These are phyloP conservation scores for Tetradesmus obliquus DNA, from an alignment of 139 green algal genomes.

Conservation along the genomic window DNA sequence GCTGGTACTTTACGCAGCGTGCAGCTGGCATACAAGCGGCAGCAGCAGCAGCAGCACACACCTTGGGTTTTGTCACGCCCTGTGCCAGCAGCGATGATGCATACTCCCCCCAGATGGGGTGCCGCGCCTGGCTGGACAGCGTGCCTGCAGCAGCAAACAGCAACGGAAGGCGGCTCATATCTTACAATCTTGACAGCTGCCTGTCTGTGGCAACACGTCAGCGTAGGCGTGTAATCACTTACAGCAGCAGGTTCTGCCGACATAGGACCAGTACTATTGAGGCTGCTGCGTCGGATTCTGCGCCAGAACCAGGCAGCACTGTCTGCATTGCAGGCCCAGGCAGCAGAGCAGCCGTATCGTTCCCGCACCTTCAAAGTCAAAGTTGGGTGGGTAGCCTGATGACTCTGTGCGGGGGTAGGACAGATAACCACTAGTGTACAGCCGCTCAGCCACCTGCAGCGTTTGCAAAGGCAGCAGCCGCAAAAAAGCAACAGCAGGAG, in stretches of 20 bases:
- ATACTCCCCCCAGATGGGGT: constrained; percentile 89
- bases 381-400: constrained; percentile 87
- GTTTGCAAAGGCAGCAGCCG: background rate
- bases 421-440: constrained; percentile 90
- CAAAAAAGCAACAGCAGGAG: background rate
- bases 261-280: too few species aligned
- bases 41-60: constrained; percentile 26
- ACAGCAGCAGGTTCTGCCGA: too few species aligned
- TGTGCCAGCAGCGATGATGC: constrained; percentile 66
- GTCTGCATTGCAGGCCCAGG: too few species aligned
- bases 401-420: constrained; percentile 93
- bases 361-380: constrained; percentile 74
- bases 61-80: constrained; percentile 66
- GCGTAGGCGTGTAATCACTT: too few species aligned
- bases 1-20: background rate
- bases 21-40: background rate
- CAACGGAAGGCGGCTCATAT: background rate
- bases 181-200: too few species aligned
- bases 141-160: background rate
- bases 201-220: too few species aligned
- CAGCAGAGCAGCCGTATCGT: too few species aligned
- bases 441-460: constrained; percentile 81
- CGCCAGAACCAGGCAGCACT: too few species aligned
- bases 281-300: too few species aligned
- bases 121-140: constrained; percentile 66